A percentile compares a stretch with the other conserved stretches of the same genome.
Conservation (phyloP, 352 stramenopile genomes). For the Peronospora farinosa region DNA sequence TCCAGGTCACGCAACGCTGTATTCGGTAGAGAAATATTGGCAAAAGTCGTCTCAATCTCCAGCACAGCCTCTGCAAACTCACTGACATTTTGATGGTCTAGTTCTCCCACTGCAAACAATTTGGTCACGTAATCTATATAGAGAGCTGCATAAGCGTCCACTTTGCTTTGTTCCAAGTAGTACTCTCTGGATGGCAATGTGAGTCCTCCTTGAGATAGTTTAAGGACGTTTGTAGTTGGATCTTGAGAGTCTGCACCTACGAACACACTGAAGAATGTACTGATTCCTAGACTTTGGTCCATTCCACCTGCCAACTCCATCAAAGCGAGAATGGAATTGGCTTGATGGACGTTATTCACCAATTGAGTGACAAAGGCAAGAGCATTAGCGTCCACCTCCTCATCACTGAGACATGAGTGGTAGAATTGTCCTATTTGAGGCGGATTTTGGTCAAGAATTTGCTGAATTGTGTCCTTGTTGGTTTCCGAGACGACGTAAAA, state of each 20-base stretch:
- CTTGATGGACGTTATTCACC: conserved; percentile 34
- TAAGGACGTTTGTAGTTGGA: conserved; percentile 39
- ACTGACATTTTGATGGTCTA: conserved; percentile 38
- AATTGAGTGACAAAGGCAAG: conserved; percentile 36
- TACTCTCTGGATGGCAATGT: conserved; percentile 61
- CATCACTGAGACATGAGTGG: conserved; percentile 40
- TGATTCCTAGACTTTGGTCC: conserved; percentile 38
- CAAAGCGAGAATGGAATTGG: conserved; percentile 35
- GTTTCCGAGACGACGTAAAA: conserved; percentile 43
- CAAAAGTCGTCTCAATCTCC: conserved; percentile 71
- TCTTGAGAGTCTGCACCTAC: conserved; percentile 44
- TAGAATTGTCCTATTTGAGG: conserved; percentile 55
- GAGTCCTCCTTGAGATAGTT: conserved; percentile 47
- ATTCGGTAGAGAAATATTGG: conserved; percentile 79
- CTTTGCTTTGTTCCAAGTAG: conserved; percentile 43
- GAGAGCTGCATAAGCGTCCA: conserved; percentile 33
- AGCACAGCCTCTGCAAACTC: conserved; percentile 37
- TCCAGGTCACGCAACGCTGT: conserved; percentile 81
- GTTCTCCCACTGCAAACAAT: conserved; percentile 35
- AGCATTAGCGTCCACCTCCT: conserved; percentile 32
- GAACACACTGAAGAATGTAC: conserved; percentile 44
- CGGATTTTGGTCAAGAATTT: conserved; percentile 45
- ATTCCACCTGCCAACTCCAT: conserved; percentile 41
- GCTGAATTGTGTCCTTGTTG: conserved; percentile 50
- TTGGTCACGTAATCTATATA: conserved; percentile 45